Percentiles rank a stretch among this genome's conserved stretches.
phyloP scores from a whole-genome alignment of 2,329 filamentous ascomycete genomes.

The Penicillium sp. region DNA sequence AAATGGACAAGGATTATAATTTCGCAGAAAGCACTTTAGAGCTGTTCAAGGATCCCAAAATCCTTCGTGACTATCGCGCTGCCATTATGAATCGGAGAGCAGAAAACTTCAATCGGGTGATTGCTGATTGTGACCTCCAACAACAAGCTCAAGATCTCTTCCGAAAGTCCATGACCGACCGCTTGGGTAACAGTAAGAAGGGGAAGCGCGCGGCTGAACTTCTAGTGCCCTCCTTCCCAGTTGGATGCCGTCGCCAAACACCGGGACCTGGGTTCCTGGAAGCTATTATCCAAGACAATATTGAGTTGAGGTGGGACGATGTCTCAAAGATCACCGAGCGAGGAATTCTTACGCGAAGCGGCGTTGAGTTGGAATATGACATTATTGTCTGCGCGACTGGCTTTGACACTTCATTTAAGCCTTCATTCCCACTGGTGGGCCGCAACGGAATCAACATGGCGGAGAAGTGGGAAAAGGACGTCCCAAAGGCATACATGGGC shows the following conservation, averaged over 20 bases:
- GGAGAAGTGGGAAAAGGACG: constrained; percentile 19
- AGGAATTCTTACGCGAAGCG: constrained; percentile 22
- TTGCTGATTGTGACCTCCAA: neutral
- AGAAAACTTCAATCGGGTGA: neutral
- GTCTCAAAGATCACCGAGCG: constrained; percentile 24
- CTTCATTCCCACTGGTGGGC: constrained; percentile 37
- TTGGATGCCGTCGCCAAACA: constrained; percentile 30
- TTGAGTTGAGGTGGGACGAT: constrained; percentile 15
- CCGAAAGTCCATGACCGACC: constrained; percentile 1
- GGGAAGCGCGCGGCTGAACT: constrained; percentile 14
- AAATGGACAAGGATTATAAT: neutral
- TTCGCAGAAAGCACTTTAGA: neutral
- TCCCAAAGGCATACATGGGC: constrained; percentile 26
- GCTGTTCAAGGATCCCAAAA: neutral
- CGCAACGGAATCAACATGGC: constrained; percentile 20
- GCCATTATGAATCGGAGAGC: neutral
- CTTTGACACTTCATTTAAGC: constrained; percentile 40
- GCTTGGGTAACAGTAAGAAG: neutral
- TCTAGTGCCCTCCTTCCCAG: constrained; percentile 19
- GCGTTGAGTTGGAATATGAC: constrained; percentile 25
- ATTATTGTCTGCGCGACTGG: constrained; percentile 42
- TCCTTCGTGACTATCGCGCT: neutral
- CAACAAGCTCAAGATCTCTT: neutral
- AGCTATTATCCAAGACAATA: constrained; percentile 25
- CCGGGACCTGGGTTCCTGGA: constrained; percentile 32